Conservation (phyloP, 2,329 filamentous ascomycete genomes). For the Botrytis fragariae region DNA sequence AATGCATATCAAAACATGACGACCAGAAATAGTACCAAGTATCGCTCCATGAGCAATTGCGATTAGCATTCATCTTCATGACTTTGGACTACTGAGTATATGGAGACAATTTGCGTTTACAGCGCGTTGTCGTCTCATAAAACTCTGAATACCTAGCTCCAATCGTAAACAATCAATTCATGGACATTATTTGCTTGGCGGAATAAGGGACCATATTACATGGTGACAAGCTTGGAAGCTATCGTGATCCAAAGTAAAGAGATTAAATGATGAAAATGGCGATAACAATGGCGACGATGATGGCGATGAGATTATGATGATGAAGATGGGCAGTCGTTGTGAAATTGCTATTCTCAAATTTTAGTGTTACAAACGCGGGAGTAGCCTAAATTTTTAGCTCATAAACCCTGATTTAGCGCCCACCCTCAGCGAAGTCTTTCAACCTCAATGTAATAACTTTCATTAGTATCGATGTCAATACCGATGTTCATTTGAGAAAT, state of each 20-base stretch:
- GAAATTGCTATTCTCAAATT: not conserved
- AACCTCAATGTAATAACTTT: not conserved
- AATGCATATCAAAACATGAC: not conserved
- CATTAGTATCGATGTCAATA: rapidly evolving
- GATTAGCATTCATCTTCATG: not conserved
- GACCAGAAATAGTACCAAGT: not conserved
- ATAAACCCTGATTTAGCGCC: not conserved
- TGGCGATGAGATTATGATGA: not conserved
- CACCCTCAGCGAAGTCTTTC: not conserved
- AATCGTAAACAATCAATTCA: not conserved
- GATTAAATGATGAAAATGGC: not conserved
- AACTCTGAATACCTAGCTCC: not conserved
- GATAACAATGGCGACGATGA: not conserved
- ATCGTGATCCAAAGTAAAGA: not conserved
- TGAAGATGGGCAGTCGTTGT: not conserved
- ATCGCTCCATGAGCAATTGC: not conserved
- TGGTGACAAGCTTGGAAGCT: not conserved
- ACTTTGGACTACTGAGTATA: not conserved
- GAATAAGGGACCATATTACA: no score
- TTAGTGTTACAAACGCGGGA: not conserved
- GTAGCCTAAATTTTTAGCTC: not conserved
- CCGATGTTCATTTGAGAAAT: not conserved
- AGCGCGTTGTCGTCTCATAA: not conserved
- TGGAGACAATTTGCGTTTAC: not conserved
- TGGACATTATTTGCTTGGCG: not conserved